Percentiles rank a stretch among this genome's conserved stretches.
Conservation (phyloP, 306 rosid genomes). For the Gleditsia sinensis region DNA sequence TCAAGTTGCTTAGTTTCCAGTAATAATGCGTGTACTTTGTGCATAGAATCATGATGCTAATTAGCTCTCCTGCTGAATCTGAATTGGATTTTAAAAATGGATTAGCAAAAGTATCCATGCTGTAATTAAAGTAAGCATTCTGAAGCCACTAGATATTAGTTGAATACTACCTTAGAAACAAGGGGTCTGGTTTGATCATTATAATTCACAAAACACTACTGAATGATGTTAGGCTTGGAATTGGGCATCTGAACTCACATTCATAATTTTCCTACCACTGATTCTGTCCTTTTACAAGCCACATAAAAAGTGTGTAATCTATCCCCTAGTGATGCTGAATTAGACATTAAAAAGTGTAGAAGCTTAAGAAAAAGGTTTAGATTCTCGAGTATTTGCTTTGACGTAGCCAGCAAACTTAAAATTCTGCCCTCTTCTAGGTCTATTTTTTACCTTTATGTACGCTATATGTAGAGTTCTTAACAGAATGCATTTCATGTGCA, state of each 20-base stretch:
- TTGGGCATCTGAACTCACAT: constrained; percentile 1
- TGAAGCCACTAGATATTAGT: constrained; percentile 4
- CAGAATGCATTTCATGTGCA: constrained; percentile 45
- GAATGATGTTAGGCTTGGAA: neutral
- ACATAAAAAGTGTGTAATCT: neutral
- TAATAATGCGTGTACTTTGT: no score
- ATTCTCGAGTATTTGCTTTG: neutral
- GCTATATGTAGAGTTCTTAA: constrained; percentile 14
- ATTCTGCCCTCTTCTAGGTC: neutral
- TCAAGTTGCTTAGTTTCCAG: neutral
- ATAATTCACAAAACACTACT: neutral
- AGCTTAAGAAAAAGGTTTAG: neutral
- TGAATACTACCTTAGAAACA: constrained; percentile 5
- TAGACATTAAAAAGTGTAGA: neutral
- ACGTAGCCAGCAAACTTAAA: neutral
- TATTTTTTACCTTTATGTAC: constrained; percentile 13
- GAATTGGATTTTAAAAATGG: neutral
- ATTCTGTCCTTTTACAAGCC: neutral
- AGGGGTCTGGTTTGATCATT: neutral
- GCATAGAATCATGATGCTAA: neutral
- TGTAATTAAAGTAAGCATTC: neutral
- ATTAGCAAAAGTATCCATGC: neutral
- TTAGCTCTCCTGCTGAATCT: constrained; percentile 6
- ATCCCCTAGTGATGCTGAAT: constrained; percentile 21
- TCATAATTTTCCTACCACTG: neutral